These are phyloP conservation scores for Tympanopsis confertula DNA, from an alignment of 2,329 filamentous ascomycete species.

Conservation along the genomic window DNA sequence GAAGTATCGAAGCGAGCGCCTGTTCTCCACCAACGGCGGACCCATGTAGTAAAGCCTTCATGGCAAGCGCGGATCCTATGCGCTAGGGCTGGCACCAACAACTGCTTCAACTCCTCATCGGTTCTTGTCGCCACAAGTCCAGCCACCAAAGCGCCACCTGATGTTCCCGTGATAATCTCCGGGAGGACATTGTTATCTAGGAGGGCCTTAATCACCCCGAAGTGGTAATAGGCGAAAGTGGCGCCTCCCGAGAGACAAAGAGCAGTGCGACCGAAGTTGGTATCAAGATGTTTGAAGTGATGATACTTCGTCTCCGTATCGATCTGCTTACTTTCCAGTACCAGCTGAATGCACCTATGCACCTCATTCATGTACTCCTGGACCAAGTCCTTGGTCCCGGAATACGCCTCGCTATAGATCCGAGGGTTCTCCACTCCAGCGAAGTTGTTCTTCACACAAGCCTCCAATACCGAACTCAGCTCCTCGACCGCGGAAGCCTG, in stretches of 20 bases:
- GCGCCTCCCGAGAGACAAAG: constrained; percentile 88
- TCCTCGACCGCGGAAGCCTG: constrained; percentile 54
- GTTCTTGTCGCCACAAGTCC: constrained; percentile 80
- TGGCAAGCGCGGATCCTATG: constrained; percentile 74
- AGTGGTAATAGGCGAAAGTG: constrained; percentile 92
- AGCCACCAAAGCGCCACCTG: constrained; percentile 82
- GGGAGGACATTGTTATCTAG: constrained; percentile 77
- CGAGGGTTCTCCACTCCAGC: constrained; percentile 86
- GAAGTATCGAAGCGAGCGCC: constrained; percentile 89
- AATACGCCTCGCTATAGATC: constrained; percentile 95
- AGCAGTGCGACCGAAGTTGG: constrained; percentile 85
- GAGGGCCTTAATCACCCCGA: constrained; percentile 81
- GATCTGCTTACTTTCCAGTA: constrained; percentile 58
- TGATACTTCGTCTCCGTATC: constrained; percentile 62
- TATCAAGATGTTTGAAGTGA: constrained; percentile 78
- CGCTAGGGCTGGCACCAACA: constrained; percentile 80
- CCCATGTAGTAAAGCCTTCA: constrained; percentile 67
- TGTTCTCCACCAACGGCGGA: constrained; percentile 77
- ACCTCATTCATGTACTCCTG: constrained; percentile 83
- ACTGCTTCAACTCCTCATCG: constrained; percentile 74
- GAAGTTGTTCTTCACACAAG: constrained; percentile 96
- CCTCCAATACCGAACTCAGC: constrained; percentile 58
- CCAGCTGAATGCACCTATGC: constrained; percentile 52
- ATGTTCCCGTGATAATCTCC: constrained; percentile 92
- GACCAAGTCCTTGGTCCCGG: constrained; percentile 88